A percentile compares a stretch with the other conserved stretches of the same genome.
Conservation (phyloP, 2,329 filamentous ascomycete genomes). For the Lizonia empirigonia region DNA sequence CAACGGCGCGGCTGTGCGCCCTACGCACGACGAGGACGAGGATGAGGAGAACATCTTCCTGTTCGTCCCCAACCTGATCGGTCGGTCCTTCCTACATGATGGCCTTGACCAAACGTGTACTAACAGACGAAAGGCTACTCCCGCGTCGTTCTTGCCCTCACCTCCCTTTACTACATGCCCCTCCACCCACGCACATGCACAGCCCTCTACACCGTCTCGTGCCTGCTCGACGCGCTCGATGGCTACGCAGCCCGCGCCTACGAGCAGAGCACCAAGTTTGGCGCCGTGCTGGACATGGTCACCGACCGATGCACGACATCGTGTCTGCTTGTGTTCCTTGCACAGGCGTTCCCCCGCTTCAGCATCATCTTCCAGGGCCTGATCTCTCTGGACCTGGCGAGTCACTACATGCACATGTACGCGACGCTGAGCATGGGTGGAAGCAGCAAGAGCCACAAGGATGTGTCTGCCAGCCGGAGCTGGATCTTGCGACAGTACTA, state of each 20-base stretch:
- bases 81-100: constrained; percentile 38
- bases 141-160: constrained; percentile 68
- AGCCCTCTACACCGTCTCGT: constrained; percentile 88
- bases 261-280: constrained; percentile 92
- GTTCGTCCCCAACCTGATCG: constrained; percentile 60
- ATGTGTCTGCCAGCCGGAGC: constrained; percentile 84
- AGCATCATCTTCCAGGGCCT: constrained; percentile 91
- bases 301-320: constrained; percentile 97
- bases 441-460: constrained; percentile 84
- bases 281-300: constrained; percentile 97
- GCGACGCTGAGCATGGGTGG: constrained; percentile 88
- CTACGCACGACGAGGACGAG: constrained; percentile 25
- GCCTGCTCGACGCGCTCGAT: constrained; percentile 92
- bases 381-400: constrained; percentile 90
- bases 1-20: constrained; percentile 37
- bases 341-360: constrained; percentile 92
- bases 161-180: constrained; percentile 98
- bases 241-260: constrained; percentile 87
- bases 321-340: constrained; percentile 91
- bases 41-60: constrained; percentile 61
- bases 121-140: constrained; percentile 52
- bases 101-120: neutral
- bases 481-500: constrained; percentile 95
- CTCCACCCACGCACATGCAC: constrained; percentile 96
- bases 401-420: constrained; percentile 99